Percentiles rank a stretch among this genome's conserved stretches.
Evolutionary conservation across 225 moss, liverwort and hornwort species (phyloP).

Genomic region (Pleurozium schreberi): DNA sequence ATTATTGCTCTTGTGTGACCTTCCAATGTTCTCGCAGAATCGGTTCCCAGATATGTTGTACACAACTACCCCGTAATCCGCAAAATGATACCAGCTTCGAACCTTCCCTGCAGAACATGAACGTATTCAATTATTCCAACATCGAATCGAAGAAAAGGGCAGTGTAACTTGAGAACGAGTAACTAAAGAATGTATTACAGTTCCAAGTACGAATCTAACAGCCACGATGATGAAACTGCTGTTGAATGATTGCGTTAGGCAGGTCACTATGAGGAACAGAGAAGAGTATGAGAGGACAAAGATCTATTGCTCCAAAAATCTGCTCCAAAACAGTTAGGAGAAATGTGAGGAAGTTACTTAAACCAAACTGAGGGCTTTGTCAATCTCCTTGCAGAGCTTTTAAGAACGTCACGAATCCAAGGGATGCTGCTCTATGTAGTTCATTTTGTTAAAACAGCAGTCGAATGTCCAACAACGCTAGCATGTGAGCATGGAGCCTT

Average conservation of each 20-base stretch:
- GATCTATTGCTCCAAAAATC: background rate
- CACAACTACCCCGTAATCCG: slow-evolving; percentile 89
- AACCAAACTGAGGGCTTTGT: background rate
- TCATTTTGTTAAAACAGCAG: background rate
- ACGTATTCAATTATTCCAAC: background rate
- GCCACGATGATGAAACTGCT: background rate
- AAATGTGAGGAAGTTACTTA: background rate
- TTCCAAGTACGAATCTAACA: background rate
- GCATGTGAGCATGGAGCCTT: background rate
- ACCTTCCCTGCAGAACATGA: slow-evolving; percentile 59
- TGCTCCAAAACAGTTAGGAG: background rate
- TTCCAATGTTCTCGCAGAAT: slow-evolving; percentile 89
- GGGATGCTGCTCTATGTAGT: background rate
- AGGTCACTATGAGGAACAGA: background rate
- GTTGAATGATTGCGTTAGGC: background rate
- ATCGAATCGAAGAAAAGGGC: background rate
- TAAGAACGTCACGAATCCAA: background rate
- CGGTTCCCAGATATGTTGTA: slow-evolving; percentile 95
- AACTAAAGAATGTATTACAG: background rate
- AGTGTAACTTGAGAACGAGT: background rate
- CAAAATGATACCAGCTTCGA: slow-evolving; percentile 94
- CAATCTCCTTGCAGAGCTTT: background rate
- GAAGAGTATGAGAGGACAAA: background rate
- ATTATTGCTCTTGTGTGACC: slow-evolving; percentile 95
- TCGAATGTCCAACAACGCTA: background rate